Base-by-base conservation (phyloP, 2,329 filamentous ascomycete species). In the Phoma herbarum region DNA sequence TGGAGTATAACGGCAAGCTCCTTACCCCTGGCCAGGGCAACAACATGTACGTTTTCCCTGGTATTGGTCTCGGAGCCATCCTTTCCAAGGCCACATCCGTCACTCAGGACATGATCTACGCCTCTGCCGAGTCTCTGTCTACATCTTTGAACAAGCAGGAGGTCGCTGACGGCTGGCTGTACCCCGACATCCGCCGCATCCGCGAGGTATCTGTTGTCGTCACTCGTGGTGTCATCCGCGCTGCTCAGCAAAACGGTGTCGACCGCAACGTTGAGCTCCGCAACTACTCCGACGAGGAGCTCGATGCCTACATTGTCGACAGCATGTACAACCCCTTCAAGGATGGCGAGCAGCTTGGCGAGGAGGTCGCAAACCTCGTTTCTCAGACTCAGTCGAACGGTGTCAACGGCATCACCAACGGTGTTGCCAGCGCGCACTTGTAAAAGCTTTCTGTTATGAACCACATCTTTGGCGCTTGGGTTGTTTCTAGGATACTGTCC, bases 71-170 rank as follows among this genome's bases (percentile, higher is more conserved):
- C 28, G 95, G 93, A 61, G 91, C 94, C 65, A 97, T 98, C 74
- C 86, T 98, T 47, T 89, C 90, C 80, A 96, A 97, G 83, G 86
- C 93, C 12, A 88, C 91, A 65, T 88, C 88, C 69, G 85, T 98
- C 67, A 98, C 94, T 5, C 92, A 97, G 77, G 87, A 90, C 78
- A 99, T 99, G 95, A 93, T 99, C 74, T 98, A 98, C 81, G 93
- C 91, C 48, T 94, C 93, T 29, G 95, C 92, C 26, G 89, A 90
- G 39, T 90, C 92, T 4, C 86, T 98, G 20, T 86, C 92, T 16
- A 88, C 87, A 58, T 88, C 90, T 31, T 85, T 99, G 61, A 93
- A 90, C 63, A 83, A 87, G 37, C 89, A 95, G 62, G 95, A 99
- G 82, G 82, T 92, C 71, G 86, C 89, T 55, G 87, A 89, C 75